phyloP scores from a whole-genome alignment of 2,329 filamentous ascomycete species.

The Colletotrichum chrysophilum region DNA sequence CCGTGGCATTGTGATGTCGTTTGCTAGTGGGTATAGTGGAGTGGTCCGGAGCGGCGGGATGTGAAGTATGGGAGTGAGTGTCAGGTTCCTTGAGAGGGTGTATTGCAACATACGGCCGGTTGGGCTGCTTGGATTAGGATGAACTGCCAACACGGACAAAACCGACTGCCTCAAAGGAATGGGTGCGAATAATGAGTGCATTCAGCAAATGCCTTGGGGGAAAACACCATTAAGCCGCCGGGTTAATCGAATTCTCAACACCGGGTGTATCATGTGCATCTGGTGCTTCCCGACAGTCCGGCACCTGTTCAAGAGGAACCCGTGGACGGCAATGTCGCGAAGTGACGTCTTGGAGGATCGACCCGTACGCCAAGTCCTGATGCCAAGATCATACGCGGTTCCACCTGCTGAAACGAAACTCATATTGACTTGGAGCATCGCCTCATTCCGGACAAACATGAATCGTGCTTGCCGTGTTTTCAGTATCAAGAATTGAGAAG shows the following conservation, averaged over 20 bases:
- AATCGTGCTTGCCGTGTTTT: background rate
- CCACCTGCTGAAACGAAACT: background rate
- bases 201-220: too few species aligned
- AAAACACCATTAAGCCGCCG: background rate
- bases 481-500: background rate
- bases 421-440: background rate
- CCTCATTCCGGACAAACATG: background rate
- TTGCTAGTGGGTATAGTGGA: too few species aligned
- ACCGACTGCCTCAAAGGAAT: too few species aligned
- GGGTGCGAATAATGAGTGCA: too few species aligned
- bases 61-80: too few species aligned
- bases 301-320: background rate
- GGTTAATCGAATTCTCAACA: background rate
- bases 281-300: background rate
- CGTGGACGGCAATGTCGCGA: background rate
- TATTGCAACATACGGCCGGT: too few species aligned
- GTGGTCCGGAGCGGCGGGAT: too few species aligned
- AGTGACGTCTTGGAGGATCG: background rate
- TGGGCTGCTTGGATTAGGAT: too few species aligned
- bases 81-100: too few species aligned
- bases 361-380: background rate
- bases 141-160: too few species aligned
- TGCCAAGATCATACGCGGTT: background rate
- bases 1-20: too few species aligned
- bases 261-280: fast-evolving